Base-by-base conservation (phyloP, 2,329 filamentous ascomycete genomes). In the Westerdykella ornata region DNA sequence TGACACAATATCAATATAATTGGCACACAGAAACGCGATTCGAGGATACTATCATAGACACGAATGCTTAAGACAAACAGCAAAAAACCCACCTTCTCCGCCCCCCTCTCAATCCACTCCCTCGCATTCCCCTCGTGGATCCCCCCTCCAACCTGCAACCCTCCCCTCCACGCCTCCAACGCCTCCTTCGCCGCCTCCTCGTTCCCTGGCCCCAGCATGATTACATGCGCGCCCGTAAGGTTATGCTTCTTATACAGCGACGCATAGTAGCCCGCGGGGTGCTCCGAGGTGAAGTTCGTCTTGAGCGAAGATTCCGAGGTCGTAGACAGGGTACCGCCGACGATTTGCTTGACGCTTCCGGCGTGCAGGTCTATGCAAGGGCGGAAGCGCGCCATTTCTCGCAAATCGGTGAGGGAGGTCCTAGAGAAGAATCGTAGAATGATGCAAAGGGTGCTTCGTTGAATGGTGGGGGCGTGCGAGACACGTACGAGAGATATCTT, bases 341-440 rank as follows among this genome's bases (percentile, higher is more conserved):
- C 89, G 55, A 98, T 98, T 68, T 98, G 92, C 73, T 98, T 98
- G 45, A 98, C 92, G 63, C 90, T 84, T 12, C 92, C 92, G n/a
- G 89, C 84, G 67, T 98, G 92, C 39, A 98, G 78, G 70, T 98
- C 92, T 67, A 98, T 97, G 63, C 92, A 98, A 15, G 92, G 92
- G 30, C 92, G 78, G 62, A 98, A 98, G 54, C 83, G 81, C 2
- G 92, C 97, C 92, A 98, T 95, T 35, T n/a, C n/a, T n/a, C n/a
- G 17, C 51, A 41, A 14, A 14, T 4, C 26, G 9, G 19, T 20
- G 30, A 14, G 16, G 30, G 28, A 26, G 17, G 33, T 12, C 17
- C 31, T 22, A 4, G 26, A 16, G 31, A 11, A 26, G n/a, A n/a
- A n/a, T 7, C 17, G 15, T 38, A 30, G 13, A 31, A 30, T 29